A percentile compares a stretch with the other conserved stretches of the same genome.
Conservation (phyloP, 129 eudicot genomes). For the Oenanthe sinensis region DNA sequence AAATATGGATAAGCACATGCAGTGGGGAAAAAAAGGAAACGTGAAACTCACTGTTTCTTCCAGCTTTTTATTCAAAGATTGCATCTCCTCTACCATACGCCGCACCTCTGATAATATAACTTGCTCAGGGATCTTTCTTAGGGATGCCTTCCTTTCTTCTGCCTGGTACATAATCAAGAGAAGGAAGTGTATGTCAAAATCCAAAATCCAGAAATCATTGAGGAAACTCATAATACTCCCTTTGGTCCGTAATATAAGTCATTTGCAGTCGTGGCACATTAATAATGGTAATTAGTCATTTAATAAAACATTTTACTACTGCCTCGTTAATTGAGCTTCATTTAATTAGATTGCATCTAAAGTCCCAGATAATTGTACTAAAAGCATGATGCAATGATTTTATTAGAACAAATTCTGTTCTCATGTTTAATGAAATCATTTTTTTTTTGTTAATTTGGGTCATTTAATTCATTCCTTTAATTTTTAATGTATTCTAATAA, state of each 20-base stretch:
- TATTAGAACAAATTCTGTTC: too few relatives aligned
- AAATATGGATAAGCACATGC: background rate
- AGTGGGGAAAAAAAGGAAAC: background rate
- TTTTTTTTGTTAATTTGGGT: too few relatives aligned
- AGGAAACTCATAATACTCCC: background rate
- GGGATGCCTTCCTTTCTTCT: constrained; percentile 48
- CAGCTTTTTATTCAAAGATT: too few relatives aligned
- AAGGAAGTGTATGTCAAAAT: background rate
- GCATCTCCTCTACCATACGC: constrained; percentile 89
- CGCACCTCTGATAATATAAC: constrained; percentile 82
- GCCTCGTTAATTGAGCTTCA: background rate
- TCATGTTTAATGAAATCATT: too few relatives aligned
- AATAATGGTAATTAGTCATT: background rate
- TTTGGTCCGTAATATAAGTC: background rate
- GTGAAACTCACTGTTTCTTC: constrained; percentile 53
- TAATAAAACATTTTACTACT: background rate
- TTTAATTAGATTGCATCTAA: too few relatives aligned
- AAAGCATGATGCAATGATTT: too few relatives aligned
- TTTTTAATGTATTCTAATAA: too few relatives aligned
- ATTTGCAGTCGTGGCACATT: background rate
- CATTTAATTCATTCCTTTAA: too few relatives aligned
- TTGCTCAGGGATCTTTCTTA: constrained; percentile 72
- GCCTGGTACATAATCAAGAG: constrained; percentile 32
- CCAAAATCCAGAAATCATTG: background rate
- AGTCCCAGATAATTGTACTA: too few relatives aligned